Percentiles rank a stretch among this genome's conserved stretches.
These are phyloP conservation scores for Silene conica DNA, from an alignment of 148 eudicot species.

Conservation along the genomic window DNA sequence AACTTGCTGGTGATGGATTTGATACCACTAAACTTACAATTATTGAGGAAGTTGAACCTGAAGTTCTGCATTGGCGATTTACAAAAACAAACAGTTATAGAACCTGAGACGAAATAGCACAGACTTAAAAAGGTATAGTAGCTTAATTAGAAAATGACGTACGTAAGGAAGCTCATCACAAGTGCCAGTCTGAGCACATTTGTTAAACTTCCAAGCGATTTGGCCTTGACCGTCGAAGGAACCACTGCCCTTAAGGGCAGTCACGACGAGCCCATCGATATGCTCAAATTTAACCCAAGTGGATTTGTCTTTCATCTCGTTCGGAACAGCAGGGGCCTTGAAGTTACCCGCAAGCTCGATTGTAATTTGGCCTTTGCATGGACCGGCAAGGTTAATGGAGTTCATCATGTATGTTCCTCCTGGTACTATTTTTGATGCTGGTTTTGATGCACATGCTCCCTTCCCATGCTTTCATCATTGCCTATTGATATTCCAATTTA, in stretches of 20 bases:
- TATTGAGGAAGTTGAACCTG: conserved; percentile 42
- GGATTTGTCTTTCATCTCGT: too few species aligned
- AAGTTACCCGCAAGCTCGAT: too few species aligned
- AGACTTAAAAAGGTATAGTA: too few species aligned
- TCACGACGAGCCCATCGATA: too few species aligned
- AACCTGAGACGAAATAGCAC: neutral
- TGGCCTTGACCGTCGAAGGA: conserved; percentile 56
- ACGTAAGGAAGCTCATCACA: conserved; percentile 49
- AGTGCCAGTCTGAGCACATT: conserved; percentile 23
- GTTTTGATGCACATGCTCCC: conserved; percentile 15
- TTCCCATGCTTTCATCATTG: too few species aligned
- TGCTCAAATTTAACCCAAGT: too few species aligned
- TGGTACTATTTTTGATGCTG: conserved; percentile 45
- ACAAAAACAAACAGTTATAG: neutral
- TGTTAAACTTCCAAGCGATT: conserved; percentile 41
- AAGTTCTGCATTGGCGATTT: conserved; percentile 34
- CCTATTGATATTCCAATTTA: too few species aligned
- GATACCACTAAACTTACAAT: conserved; percentile 32
- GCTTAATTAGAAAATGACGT: neutral
- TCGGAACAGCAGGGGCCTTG: too few species aligned
- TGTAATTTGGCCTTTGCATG: too few species aligned
- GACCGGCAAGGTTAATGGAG: too few species aligned
- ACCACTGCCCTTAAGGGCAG: conserved; percentile 18
- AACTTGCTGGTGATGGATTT: conserved; percentile 52
- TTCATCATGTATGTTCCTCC: conserved; percentile 30